phyloP scores from a whole-genome alignment of 2,329 filamentous ascomycete genomes.

The Aspergillus chevalieri region DNA sequence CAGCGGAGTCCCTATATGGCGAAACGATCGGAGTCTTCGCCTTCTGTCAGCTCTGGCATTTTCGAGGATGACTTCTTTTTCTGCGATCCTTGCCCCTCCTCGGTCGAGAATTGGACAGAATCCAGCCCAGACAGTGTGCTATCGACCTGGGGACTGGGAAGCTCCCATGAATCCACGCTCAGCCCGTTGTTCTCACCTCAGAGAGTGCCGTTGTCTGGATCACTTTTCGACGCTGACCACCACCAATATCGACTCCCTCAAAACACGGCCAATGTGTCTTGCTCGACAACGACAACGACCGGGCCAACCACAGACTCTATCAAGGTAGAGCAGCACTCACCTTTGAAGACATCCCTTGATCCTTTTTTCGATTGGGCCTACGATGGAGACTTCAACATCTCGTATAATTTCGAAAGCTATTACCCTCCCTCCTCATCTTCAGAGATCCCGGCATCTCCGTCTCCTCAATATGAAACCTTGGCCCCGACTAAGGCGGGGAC shows the following conservation, averaged over 20 bases:
- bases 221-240: constrained; percentile 5
- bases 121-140: constrained; percentile 12
- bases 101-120: constrained; percentile 16
- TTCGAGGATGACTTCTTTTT: constrained; percentile 9
- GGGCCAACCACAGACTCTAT: background rate
- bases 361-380: constrained; percentile 9
- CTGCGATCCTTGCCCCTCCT: constrained; percentile 11
- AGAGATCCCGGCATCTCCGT: background rate
- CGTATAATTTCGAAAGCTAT: constrained; percentile 4
- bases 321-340: background rate
- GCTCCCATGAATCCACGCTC: constrained; percentile 7
- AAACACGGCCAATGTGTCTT: background rate
- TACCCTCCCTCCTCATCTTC: background rate
- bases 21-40: constrained; percentile 14
- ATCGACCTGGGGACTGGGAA: constrained; percentile 1
- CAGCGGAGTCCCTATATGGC: constrained; percentile 3
- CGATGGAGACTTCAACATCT: constrained; percentile 3
- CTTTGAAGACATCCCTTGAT: background rate
- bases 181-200: constrained; percentile 8
- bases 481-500: background rate
- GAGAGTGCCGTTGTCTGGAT: background rate
- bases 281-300: background rate
- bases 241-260: constrained; percentile 1
- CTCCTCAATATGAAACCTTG: background rate
- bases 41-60: constrained; percentile 8